Evolutionary conservation across 169 alveolate genomes (phyloP), one percentile per base, ranked within the genome.

Genomic region (Plasmodium gallinaceum): DNA sequence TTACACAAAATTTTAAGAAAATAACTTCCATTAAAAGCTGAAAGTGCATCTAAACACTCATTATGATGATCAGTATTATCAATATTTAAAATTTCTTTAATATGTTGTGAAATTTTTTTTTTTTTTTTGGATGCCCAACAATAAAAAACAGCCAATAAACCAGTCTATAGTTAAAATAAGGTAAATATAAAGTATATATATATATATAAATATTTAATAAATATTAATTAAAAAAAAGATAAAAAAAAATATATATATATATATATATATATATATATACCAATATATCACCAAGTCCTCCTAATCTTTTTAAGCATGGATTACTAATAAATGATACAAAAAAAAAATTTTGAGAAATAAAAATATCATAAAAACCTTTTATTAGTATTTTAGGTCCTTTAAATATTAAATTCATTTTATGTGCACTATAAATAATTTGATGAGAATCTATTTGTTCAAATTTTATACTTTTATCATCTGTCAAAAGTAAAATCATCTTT

Each of bases 41-140:
- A 66, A 64, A 74, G 61, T 14, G 88, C 48, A 16, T 86, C 92
- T 14, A 92, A 70, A 8, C 73, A 86, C 9, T 87, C 90, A 57
- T 16, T 22, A 42, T 85, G 93, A 93, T 1, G 95, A 32, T 39
- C 94, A 95, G 74, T 92, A 80, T 45, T 92, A 74, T 14, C 98
- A 97, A 68, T 95, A 57, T 57, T 94, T 78, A 68, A 95, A 54
- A 88, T 94, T 97, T n/a, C 98, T 98, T 76, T 95, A 90, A n/a
- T 97, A 97, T 66, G 97, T 96, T 32, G 97, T 91, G 71, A 62
- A 26, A 78, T 1, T 0, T 3, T 22, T 20, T 26, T 58, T 85
- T 98, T 93, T 87, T 97, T 97, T 62, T 80, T 66, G 14, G 96
- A 89, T 1, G 97, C 97, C 69, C 92, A 43, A 61, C 91, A 43